A percentile compares a stretch with the other conserved stretches of the same genome.
Evolutionary conservation across 164 flowering plant species (phyloP).

Genomic region (Stephania cephalantha): DNA sequence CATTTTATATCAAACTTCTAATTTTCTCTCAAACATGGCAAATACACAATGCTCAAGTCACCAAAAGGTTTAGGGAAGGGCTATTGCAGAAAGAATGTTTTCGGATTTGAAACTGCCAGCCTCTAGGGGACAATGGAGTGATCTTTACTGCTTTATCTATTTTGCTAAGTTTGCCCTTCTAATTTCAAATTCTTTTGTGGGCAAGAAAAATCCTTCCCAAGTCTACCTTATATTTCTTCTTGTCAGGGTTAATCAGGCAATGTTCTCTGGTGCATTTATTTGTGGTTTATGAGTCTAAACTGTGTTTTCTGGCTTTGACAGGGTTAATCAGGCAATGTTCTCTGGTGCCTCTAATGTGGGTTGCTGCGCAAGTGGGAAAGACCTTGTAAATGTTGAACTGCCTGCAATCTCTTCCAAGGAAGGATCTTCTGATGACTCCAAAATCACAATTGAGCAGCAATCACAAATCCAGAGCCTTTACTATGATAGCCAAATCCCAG

Average conservation of each 20-base stretch:
- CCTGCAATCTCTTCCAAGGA: slow-evolving; percentile 56
- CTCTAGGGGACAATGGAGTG: too few species aligned
- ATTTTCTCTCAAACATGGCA: too few species aligned
- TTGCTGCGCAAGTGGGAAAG: slow-evolving; percentile 72
- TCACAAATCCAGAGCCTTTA: slow-evolving; percentile 15
- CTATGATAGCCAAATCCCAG: slow-evolving; percentile 56
- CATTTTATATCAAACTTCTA: too few species aligned
- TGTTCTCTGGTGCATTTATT: neutral
- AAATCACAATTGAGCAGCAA: slow-evolving; percentile 13
- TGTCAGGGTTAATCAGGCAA: neutral
- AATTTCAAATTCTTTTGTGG: neutral
- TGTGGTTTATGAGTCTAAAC: neutral
- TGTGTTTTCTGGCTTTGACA: slow-evolving; percentile 16
- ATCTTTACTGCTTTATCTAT: too few species aligned
- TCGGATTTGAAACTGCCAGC: too few species aligned
- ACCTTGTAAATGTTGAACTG: slow-evolving; percentile 55
- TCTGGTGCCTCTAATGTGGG: slow-evolving; percentile 57
- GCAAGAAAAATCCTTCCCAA: neutral
- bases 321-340: slow-evolving; percentile 90
- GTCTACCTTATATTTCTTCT: neutral
- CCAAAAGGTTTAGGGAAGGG: too few species aligned
- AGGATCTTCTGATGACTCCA: slow-evolving; percentile 32
- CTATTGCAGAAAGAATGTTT: too few species aligned
- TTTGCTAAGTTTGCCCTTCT: too few species aligned
- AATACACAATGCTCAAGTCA: too few species aligned